Evolutionary conservation across 768 basidiomycete genomes (phyloP), one percentile per base, ranked within the genome.

Genomic region (Rhodotorula sphaerocarpa): DNA sequence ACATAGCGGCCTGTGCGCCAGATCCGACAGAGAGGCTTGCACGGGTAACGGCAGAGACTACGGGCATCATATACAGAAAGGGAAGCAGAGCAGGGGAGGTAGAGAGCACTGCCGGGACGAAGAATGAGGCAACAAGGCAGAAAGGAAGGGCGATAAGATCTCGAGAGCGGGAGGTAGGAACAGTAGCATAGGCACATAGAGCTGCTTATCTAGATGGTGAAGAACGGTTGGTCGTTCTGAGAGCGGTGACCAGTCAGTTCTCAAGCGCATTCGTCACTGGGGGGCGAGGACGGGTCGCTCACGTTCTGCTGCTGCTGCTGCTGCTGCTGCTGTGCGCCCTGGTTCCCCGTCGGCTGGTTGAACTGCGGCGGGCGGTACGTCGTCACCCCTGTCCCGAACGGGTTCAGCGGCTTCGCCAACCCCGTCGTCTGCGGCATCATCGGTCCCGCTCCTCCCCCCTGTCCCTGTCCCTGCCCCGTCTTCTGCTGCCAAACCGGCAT

Each of bases 401-500:
- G 66, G 42, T 68, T 68, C 27, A 58, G 42, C 59, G 66, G 50
- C 36, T 59, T 61, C 3, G 53, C 55, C 15, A 65, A 33, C 28
- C 63, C 63, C n/a, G 63, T 65, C 54, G 31, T 48, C 44, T 59
- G 58, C 21, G 63, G 63, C 36, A 42, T 28, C 34, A 65, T 41
- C 27, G 57, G 52, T 12, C 58, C 58, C 10, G 36, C 46, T 9
- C n/a, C n/a, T n/a, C 36, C 36, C 14, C 58, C 58, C 14, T 34
- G 36, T 44, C 39, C 52, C 20, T 23, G n/a, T 25, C 46, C 43
- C 56, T 63, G 55, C 9, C 65, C 66, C 44, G 66, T 68, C 55
- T 61, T 63, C n/a, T 60, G 57, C 54, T 61, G 59, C 55, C 52
- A 68, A n/a, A 69, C 55, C 2, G 68, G 66, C 5, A 71, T 55